Evolutionary conservation across 2,329 filamentous ascomycete genomes (phyloP).

Genomic region (Verticillium nubilum): DNA sequence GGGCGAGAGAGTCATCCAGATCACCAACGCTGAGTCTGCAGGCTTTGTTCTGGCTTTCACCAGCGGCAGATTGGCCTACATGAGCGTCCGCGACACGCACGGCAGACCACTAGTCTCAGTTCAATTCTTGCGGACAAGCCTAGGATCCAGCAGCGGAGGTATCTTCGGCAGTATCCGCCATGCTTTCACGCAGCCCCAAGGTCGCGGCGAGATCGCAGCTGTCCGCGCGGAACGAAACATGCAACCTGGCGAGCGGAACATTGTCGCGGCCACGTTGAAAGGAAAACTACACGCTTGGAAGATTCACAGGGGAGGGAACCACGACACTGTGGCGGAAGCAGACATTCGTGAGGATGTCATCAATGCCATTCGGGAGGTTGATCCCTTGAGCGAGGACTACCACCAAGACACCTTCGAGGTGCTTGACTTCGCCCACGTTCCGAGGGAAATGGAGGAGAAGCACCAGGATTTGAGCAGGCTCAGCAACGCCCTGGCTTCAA

Average conservation of each 20-base stretch:
- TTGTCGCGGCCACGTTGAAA: slow-evolving; percentile 72
- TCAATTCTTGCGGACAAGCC: slow-evolving; percentile 65
- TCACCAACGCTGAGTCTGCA: slow-evolving; percentile 78
- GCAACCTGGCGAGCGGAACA: slow-evolving; percentile 76
- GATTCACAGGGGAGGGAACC: slow-evolving; percentile 80
- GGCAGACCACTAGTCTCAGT: slow-evolving; percentile 77
- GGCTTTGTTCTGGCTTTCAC: slow-evolving; percentile 84
- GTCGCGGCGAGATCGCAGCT: slow-evolving; percentile 74
- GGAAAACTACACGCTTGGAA: slow-evolving; percentile 83
- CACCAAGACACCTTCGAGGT: slow-evolving; percentile 61
- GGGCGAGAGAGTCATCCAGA: slow-evolving; percentile 69
- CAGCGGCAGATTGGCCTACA: slow-evolving; percentile 78
- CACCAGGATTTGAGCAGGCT: slow-evolving; percentile 45
- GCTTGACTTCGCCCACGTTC: slow-evolving; percentile 72
- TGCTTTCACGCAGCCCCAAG: slow-evolving; percentile 63
- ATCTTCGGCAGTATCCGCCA: slow-evolving; percentile 79
- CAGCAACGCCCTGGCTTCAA: slow-evolving; percentile 41
- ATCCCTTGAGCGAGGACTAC: slow-evolving; percentile 41
- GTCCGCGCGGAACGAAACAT: slow-evolving; percentile 68
- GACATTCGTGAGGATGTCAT: slow-evolving; percentile 64
- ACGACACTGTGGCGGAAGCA: slow-evolving; percentile 65
- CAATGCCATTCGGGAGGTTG: slow-evolving; percentile 52
- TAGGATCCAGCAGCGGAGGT: slow-evolving; percentile 53
- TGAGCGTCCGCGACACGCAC: slow-evolving; percentile 80
- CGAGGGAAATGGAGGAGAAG: slow-evolving; percentile 44